These are phyloP conservation scores for Mrakia blollopis DNA, from an alignment of 768 basidiomycete species.

Conservation along the genomic window DNA sequence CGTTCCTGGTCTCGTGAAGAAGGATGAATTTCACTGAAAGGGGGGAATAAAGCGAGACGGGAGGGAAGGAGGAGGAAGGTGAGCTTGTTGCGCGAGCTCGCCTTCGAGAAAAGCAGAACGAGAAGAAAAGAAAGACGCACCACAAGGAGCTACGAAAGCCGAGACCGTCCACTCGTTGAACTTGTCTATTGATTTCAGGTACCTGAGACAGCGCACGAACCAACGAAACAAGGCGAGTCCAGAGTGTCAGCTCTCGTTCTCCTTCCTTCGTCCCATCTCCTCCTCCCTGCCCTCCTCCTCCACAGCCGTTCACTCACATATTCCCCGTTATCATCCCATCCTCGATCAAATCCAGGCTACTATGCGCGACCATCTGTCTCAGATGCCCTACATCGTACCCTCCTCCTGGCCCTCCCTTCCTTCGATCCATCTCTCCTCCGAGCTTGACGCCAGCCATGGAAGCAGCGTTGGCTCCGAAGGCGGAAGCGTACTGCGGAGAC, in stretches of 20 bases:
- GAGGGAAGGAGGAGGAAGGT: not conserved
- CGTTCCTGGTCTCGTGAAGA: conserved; percentile 75
- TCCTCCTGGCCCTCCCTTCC: conserved; percentile 44
- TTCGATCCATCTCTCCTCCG: conserved; percentile 27
- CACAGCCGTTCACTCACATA: conserved; percentile 38
- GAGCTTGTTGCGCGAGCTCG: conserved; percentile 1
- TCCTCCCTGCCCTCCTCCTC: conserved; percentile 51
- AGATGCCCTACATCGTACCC: conserved; percentile 77
- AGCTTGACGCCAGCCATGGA: conserved; percentile 32
- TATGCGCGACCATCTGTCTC: conserved; percentile 98
- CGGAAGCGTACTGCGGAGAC: conserved; percentile 37
- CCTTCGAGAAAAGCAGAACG: not conserved
- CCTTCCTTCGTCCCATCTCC: conserved; percentile 70
- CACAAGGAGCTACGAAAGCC: conserved; percentile 89
- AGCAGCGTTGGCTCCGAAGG: conserved; percentile 36
- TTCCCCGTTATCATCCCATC: conserved; percentile 59
- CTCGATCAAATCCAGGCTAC: conserved; percentile 88
- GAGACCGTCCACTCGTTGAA: conserved; percentile 99
- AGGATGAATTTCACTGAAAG: conserved; percentile 83
- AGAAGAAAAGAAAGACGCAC: conserved; percentile 53
- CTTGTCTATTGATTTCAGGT: conserved; percentile 89
- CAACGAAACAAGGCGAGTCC: not conserved
- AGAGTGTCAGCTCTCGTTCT: not conserved
- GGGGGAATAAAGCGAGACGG: not conserved
- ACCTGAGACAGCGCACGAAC: conserved; percentile 54